phyloP scores from a whole-genome alignment of 331 rosid species.

The Quercus phellos region DNA sequence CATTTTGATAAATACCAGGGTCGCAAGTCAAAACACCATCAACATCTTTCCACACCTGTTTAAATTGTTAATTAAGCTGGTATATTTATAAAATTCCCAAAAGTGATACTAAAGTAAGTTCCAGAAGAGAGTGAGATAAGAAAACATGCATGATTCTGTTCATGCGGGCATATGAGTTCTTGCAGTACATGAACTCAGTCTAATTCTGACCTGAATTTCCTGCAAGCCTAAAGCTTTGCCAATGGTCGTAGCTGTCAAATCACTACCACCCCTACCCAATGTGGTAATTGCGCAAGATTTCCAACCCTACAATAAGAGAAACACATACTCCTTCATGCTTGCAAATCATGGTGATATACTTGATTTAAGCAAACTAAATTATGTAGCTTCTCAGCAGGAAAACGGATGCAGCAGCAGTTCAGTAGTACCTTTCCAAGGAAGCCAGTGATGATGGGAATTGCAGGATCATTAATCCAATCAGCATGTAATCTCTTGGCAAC shows the following conservation, averaged over 20 bases:
- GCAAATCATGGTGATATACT: background rate
- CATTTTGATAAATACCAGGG: slow-evolving; percentile 61
- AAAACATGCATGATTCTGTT: background rate
- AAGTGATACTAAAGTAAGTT: background rate
- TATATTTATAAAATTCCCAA: background rate
- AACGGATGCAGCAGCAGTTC: background rate
- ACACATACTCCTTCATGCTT: background rate
- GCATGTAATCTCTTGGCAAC: slow-evolving; percentile 69
- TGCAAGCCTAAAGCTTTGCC: slow-evolving; percentile 90
- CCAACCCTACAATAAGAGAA: slow-evolving; percentile 59
- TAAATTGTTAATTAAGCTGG: slow-evolving; percentile 11
- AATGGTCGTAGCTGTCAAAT: slow-evolving; percentile 91
- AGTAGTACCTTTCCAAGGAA: slow-evolving; percentile 81
- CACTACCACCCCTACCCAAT: slow-evolving; percentile 96
- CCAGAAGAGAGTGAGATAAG: background rate
- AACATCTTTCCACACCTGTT: slow-evolving; percentile 99
- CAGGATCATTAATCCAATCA: slow-evolving; percentile 82
- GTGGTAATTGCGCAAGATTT: slow-evolving; percentile 88
- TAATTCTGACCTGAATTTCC: slow-evolving; percentile 72
- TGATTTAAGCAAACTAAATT: slow-evolving; percentile 1
- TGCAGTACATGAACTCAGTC: background rate
- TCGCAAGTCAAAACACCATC: slow-evolving; percentile 96
- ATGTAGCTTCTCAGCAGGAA: background rate
- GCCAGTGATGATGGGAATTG: slow-evolving; percentile 91
- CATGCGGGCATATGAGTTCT: background rate